Conservation (phyloP, 306 rosid genomes). For the Trifolium repens region DNA sequence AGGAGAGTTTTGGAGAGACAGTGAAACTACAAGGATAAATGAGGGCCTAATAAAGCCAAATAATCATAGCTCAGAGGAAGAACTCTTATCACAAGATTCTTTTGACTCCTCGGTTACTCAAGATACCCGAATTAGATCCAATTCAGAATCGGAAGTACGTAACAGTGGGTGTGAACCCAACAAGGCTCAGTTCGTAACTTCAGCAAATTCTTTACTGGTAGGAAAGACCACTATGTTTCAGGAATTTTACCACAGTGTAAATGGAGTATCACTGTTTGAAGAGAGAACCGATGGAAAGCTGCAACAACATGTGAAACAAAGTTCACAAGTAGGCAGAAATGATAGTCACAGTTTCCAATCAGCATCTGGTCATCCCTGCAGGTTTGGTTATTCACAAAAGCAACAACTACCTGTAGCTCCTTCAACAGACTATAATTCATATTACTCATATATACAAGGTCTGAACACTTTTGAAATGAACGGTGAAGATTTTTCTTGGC, state of each 20-base stretch:
- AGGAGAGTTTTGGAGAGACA: conserved; percentile 47
- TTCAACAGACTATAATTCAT: conserved; percentile 47
- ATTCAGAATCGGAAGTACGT: conserved; percentile 71
- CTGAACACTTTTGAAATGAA: conserved; percentile 51
- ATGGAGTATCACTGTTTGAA: conserved; percentile 49
- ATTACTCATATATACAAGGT: conserved; percentile 46
- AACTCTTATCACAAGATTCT: conserved; percentile 77
- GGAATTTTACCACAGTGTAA: conserved; percentile 60
- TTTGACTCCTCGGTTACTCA: conserved; percentile 73
- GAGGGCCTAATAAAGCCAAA: conserved; percentile 43
- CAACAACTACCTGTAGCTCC: conserved; percentile 51
- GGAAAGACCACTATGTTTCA: conserved; percentile 51
- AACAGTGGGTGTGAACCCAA: conserved; percentile 45
- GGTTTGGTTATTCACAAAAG: conserved; percentile 46
- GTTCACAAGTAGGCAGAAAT: conserved; percentile 42
- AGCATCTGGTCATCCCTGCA: conserved; percentile 49
- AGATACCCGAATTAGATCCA: conserved; percentile 59
- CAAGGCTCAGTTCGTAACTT: conserved; percentile 44
- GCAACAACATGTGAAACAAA: conserved; percentile 46
- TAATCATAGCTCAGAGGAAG: conserved; percentile 63
- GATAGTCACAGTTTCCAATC: conserved; percentile 47
- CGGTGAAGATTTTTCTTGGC: conserved; percentile 62
- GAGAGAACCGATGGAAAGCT: conserved; percentile 48
- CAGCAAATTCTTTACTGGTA: conserved; percentile 46
- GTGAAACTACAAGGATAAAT: conserved; percentile 44